phyloP scores from a whole-genome alignment of 2,329 filamentous ascomycete genomes.

The Didymella keratinophila region DNA sequence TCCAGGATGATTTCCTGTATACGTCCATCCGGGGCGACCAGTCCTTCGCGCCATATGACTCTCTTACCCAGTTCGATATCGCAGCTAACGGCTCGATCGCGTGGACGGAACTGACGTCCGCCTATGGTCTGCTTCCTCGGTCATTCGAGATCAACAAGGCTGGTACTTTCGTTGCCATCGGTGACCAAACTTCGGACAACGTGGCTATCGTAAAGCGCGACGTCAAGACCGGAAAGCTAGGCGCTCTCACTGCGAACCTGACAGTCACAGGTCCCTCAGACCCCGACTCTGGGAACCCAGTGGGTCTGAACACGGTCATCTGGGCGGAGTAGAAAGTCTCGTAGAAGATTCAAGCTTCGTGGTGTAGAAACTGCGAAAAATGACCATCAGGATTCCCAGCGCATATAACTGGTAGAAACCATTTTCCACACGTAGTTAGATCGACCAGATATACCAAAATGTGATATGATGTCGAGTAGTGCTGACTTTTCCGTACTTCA shows the following conservation, averaged over 20 bases:
- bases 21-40: constrained; percentile 49
- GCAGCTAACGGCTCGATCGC: constrained; percentile 38
- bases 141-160: constrained; percentile 49
- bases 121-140: constrained; percentile 47
- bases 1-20: constrained; percentile 47
- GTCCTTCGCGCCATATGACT: constrained; percentile 46
- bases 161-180: constrained; percentile 44
- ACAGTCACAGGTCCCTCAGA: constrained; percentile 27
- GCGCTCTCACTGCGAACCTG: constrained; percentile 36
- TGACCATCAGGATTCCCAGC: background rate
- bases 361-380: background rate
- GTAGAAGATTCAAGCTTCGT: background rate
- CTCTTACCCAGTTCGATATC: constrained; percentile 48
- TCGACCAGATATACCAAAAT: background rate
- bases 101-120: constrained; percentile 42
- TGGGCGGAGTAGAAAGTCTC: constrained; percentile 10
- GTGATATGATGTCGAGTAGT: background rate
- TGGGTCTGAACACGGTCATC: constrained; percentile 16
- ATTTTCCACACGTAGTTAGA: background rate
- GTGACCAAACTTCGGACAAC: constrained; percentile 44
- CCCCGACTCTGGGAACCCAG: constrained; percentile 9
- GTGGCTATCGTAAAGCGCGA: constrained; percentile 46
- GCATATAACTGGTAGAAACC: background rate
- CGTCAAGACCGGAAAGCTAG: constrained; percentile 40
- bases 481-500: background rate